phyloP scores from a whole-genome alignment of 768 basidiomycete genomes.

The Suillus ampliporus region DNA sequence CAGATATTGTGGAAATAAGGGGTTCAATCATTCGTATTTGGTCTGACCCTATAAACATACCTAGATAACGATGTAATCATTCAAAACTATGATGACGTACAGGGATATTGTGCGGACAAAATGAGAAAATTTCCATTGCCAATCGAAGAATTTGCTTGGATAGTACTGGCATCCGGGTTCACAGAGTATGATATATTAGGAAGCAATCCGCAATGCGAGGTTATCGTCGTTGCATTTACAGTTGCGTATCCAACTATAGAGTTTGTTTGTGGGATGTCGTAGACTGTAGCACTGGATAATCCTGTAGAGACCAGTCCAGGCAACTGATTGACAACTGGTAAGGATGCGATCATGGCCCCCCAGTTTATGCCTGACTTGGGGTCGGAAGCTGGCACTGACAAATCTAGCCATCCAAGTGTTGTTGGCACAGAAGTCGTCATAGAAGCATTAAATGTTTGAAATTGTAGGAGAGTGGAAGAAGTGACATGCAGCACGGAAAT shows the following conservation, averaged over 20 bases:
- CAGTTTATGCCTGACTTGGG: too few relatives aligned
- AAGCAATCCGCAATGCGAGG: slow-evolving; percentile 21
- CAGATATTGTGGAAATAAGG: too few relatives aligned
- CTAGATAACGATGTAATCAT: slow-evolving; percentile 1
- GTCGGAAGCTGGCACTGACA: too few relatives aligned
- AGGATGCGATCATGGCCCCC: not conserved
- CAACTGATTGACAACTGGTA: not conserved
- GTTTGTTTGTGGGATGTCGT: slow-evolving; percentile 19
- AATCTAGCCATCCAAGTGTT: slow-evolving; percentile 10
- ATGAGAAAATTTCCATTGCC: too few relatives aligned
- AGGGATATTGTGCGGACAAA: too few relatives aligned
- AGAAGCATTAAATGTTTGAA: slow-evolving; percentile 22
- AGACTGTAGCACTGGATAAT: slow-evolving; percentile 19
- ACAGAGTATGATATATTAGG: slow-evolving; percentile 11
- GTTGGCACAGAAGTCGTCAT: slow-evolving; percentile 1
- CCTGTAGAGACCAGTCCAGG: slow-evolving; percentile 17
- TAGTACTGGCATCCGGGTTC: too few relatives aligned
- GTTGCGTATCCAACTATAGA: slow-evolving; percentile 11
- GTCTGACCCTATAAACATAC: not conserved
- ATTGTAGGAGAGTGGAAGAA: slow-evolving; percentile 27
- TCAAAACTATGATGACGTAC: not conserved
- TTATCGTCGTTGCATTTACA: slow-evolving; percentile 25
- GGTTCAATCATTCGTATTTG: too few relatives aligned
- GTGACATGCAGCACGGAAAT: slow-evolving; percentile 28
- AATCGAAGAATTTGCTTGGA: too few relatives aligned